Evolutionary conservation across 2,329 filamentous ascomycete species (phyloP).

Genomic region (Taxawa tesnikishii): DNA sequence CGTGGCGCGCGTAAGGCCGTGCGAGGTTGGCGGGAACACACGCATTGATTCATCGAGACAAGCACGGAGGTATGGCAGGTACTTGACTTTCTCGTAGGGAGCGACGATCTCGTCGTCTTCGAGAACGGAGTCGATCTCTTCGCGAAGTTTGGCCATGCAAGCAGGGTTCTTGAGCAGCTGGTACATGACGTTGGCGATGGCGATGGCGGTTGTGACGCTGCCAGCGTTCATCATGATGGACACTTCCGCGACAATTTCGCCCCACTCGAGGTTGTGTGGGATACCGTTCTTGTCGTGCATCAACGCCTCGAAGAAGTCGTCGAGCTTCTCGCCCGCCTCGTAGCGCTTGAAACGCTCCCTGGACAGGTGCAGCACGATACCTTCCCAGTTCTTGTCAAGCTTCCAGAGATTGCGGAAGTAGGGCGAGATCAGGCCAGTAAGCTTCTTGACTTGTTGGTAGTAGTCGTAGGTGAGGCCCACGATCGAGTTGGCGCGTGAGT

Average conservation of each 20-base stretch:
- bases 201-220: slow-evolving; percentile 39
- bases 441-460: slow-evolving; percentile 33
- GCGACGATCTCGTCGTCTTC: slow-evolving; percentile 28
- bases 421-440: slow-evolving; percentile 29
- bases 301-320: slow-evolving; percentile 46
- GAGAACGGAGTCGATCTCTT: slow-evolving; percentile 35
- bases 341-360: slow-evolving; percentile 33
- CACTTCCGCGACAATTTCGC: slow-evolving; percentile 46
- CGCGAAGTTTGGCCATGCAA: slow-evolving; percentile 25
- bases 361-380: slow-evolving; percentile 35
- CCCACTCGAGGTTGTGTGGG: slow-evolving; percentile 39
- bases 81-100: slow-evolving; percentile 37
- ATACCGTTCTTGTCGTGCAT: slow-evolving; percentile 39
- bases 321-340: slow-evolving; percentile 39
- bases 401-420: slow-evolving; percentile 27
- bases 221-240: slow-evolving; percentile 41
- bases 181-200: slow-evolving; percentile 42
- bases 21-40: slow-evolving; percentile 30
- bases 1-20: slow-evolving; percentile 32
- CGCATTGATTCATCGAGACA: slow-evolving; percentile 40
- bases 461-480: slow-evolving; percentile 37
- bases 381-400: slow-evolving; percentile 26
- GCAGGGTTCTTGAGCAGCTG: slow-evolving; percentile 37
- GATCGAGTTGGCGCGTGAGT: slow-evolving; percentile 24
- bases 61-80: slow-evolving; percentile 40